Conservation (phyloP, 441 rosid species). For the Erodium moschatum region DNA sequence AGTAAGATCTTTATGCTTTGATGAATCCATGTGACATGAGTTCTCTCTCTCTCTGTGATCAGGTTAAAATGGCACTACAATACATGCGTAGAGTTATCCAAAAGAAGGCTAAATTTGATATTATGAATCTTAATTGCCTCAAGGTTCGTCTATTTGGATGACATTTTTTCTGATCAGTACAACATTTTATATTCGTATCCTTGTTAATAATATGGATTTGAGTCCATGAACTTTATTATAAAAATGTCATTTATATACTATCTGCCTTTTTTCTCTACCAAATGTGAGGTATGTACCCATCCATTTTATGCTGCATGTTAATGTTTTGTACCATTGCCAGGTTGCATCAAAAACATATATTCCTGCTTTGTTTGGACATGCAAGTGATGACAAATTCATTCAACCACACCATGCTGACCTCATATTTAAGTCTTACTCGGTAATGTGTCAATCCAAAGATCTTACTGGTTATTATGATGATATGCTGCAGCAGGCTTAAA, state of each 20-base stretch:
- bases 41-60: constrained; percentile 15
- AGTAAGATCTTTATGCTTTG: not conserved
- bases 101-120: constrained; percentile 87
- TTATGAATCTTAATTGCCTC: constrained; percentile 80
- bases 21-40: not conserved
- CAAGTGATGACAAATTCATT: constrained; percentile 79
- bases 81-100: constrained; percentile 84
- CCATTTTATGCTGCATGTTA: too few species aligned
- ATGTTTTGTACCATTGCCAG: constrained; percentile 29
- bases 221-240: not conserved
- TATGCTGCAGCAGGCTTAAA: not conserved
- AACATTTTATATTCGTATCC: not conserved
- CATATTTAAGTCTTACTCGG: constrained; percentile 69
- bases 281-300: too few species aligned
- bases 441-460: constrained; percentile 27
- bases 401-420: constrained; percentile 73
- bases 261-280: not conserved
- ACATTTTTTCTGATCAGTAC: constrained; percentile 12
- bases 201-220: not conserved
- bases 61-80: constrained; percentile 95
- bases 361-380: constrained; percentile 90
- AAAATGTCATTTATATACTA: not conserved
- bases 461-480: constrained; percentile 6
- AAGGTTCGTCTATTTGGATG: constrained; percentile 44
- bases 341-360: constrained; percentile 80